Conservation (phyloP, 2,329 filamentous ascomycete genomes). For the Fusarium aywerte region DNA sequence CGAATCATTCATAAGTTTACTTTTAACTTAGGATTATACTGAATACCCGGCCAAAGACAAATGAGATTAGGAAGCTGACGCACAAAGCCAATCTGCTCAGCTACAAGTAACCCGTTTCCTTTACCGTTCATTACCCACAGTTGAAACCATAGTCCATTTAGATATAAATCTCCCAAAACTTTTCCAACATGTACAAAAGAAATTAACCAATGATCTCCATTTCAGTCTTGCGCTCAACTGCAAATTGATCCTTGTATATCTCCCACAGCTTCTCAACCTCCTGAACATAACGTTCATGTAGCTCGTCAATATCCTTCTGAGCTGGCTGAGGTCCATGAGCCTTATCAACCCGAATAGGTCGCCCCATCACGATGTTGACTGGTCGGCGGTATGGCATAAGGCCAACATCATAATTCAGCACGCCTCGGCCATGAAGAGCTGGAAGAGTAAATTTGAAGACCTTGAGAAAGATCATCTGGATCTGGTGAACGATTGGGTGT, state of each 20-base stretch:
- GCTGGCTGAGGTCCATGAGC: constrained; percentile 69
- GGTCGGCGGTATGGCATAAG: constrained; percentile 92
- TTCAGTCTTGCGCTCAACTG: constrained; percentile 70
- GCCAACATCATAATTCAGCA: constrained; percentile 98
- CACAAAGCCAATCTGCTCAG: neutral
- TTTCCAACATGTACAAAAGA: neutral
- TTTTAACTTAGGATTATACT: neutral
- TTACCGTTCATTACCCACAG: neutral
- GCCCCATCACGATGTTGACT: constrained; percentile 89
- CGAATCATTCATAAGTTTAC: neutral
- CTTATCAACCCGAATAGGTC: constrained; percentile 77
- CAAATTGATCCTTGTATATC: constrained; percentile 81
- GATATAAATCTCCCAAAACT: neutral
- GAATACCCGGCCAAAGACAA: neutral
- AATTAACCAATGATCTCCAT: constrained; percentile 72
- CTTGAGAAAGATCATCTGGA: constrained; percentile 86
- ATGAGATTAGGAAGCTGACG: constrained; percentile 7
- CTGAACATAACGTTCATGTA: constrained; percentile 81
- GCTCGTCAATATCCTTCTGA: constrained; percentile 78
- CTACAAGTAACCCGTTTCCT: neutral
- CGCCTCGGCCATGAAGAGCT: constrained; percentile 86
- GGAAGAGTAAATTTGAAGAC: constrained; percentile 92
- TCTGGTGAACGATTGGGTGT: constrained; percentile 81
- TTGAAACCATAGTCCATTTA: neutral
- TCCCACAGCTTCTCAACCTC: constrained; percentile 81